Conservation (phyloP, 495 filamentous ascomycete species). For the Aspergillus homomorphus region DNA sequence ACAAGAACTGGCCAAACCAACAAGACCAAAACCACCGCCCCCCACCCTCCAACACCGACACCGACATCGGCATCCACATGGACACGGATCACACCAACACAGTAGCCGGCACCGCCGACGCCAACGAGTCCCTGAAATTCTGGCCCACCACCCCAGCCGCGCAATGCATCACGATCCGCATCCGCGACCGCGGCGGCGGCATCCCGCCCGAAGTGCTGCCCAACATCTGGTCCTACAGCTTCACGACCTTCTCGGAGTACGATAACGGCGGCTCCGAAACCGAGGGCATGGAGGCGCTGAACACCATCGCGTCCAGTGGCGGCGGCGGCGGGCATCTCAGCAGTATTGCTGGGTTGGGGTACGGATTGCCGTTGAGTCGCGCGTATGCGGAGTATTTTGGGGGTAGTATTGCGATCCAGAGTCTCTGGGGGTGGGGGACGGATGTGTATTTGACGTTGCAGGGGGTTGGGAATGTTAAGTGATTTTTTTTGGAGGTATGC, state of each 20-base stretch:
- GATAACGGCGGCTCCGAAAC: slow-evolving; percentile 39
- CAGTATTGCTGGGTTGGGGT: slow-evolving; percentile 88
- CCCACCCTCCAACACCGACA: slow-evolving; percentile 21
- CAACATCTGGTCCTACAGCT: slow-evolving; percentile 93
- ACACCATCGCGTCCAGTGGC: slow-evolving; percentile 65
- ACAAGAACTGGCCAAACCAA: neutral
- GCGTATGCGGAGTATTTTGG: slow-evolving; percentile 99
- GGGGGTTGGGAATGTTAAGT: slow-evolving; percentile 68
- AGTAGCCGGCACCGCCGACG: slow-evolving; percentile 30
- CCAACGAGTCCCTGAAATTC: slow-evolving; percentile 36
- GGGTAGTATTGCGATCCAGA: slow-evolving; percentile 91
- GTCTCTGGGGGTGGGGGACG: slow-evolving; percentile 90
- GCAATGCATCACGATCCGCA: slow-evolving; percentile 90
- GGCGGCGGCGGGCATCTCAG: slow-evolving; percentile 57
- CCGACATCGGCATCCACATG: slow-evolving; percentile 31
- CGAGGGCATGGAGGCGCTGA: slow-evolving; percentile 62
- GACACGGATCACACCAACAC: slow-evolving; percentile 17
- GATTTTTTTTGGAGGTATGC: neutral
- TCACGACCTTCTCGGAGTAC: slow-evolving; percentile 85
- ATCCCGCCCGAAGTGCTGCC: slow-evolving; percentile 77
- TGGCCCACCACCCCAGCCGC: slow-evolving; percentile 47
- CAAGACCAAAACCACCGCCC: neutral
- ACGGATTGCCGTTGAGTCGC: slow-evolving; percentile 85
- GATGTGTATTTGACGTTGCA: slow-evolving; percentile 80
- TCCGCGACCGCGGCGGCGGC: slow-evolving; percentile 91